Base-by-base conservation (phyloP, 2,329 filamentous ascomycete genomes). In the Cladophialophora psammophila region DNA sequence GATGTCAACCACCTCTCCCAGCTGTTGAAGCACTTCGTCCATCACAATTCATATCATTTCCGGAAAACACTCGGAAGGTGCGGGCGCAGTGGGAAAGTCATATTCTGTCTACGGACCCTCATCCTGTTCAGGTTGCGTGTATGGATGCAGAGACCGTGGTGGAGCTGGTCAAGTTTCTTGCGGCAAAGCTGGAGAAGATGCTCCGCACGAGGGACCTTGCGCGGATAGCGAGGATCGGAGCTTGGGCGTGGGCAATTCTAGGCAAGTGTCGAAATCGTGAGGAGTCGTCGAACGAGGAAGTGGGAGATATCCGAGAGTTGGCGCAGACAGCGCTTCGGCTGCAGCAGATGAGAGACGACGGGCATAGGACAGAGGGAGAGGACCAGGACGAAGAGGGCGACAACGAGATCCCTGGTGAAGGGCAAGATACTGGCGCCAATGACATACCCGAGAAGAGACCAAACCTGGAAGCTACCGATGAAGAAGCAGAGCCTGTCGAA, bases 211-310 rank as follows among this genome's bases (percentile, higher is more conserved):
- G 84, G 58, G 86, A 85, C n/a, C 79, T 82, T 26, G 83, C 85
- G 35, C 81, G 93, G 35, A 83, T 87, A 32, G 85, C 87, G 72
- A 86, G 89, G 56, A 88, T 91, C 4, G 93, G 92, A 67, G 85
- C 88, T 15, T 98, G 94, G 94, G 82, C 92, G 3, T 97, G 93
- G 94, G 89, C 90, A 0, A 78, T 97, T 65, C 82, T 97, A 53
- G 92, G 91, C 2, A 86, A 88, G 65, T 84, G 94, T 66, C 89
- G 91, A 0, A 91, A 92, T 40, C 81, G 87, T 9, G 93, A 93
- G 1, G 88, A 91, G 76, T 81, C 97, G 76, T 87, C 88, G 68
- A 90, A 92, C 69, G 86, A 88, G 52, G 91, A 95, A 74, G 87
- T 96, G 36, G 90, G 88, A 5, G 87, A 88, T 74, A 82, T 97